Evolutionary conservation across 306 rosid species (phyloP), one percentile per base, ranked within the genome.

Genomic region (Fragaria ananassa): DNA sequence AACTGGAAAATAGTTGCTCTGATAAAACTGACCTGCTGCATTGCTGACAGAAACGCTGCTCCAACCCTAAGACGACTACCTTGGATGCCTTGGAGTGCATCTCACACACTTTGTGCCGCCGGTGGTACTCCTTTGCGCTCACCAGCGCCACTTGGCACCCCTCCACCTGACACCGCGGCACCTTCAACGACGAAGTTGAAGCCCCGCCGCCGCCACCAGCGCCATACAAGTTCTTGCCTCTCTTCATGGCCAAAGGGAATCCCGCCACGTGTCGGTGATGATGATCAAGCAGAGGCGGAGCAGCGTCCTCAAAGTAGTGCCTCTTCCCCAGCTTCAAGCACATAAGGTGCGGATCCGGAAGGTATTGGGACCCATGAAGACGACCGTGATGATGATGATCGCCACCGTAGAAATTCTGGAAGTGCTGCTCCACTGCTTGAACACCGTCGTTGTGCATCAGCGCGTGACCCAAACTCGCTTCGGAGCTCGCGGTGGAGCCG

Each of bases 21-120:
- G 47, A 65, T 63, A 15, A 44, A 45, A 75, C 54, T 46, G 34
- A 92, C 98, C 98, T 90, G 91, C 98, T 94, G 74, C 98, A 94
- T 86, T 94, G 98, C 82, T 94, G 98, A 72, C 98, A 94, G 86
- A 94, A 94, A 69, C 98, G 91, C 86, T 94, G 98, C 74, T 90
- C 97, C 74, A 85, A 61, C 76, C 97, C 98, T 27, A 86, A 68
- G 0, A 94, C 96, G 34, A 90, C 84, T 51, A 91, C 98, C 76
- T 84, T 91, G 2, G 96, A 91, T 53, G 98, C 98, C 85, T 94
- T 94, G 29, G 98, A 91, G 82, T 94, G 98, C 90, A 85, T 86
- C 85, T 90, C 97, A 57, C 98, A 94, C 6, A 94, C 98, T 75
- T 92, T 91, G 78, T 94, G 98, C 87, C 98, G 83, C 81, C 97